A percentile compares a stretch with the other conserved stretches of the same genome.
Evolutionary conservation across 2,329 filamentous ascomycete genomes (phyloP).

Genomic region (Monascus ruber): DNA sequence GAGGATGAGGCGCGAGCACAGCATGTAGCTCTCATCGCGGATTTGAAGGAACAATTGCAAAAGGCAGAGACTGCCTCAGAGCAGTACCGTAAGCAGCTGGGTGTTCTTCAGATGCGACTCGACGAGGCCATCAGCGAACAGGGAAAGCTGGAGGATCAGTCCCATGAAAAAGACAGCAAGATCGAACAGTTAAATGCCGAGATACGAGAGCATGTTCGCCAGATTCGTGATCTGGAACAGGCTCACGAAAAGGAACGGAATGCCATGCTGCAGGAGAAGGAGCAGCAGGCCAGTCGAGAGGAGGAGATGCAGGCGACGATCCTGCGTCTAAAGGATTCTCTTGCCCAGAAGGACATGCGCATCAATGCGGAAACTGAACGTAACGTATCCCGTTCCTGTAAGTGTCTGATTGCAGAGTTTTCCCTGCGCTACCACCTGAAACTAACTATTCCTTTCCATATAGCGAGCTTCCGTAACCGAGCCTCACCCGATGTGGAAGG

Average conservation of each 20-base stretch:
- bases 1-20: constrained; percentile 70
- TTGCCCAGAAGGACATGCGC: constrained; percentile 60
- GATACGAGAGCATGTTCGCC: constrained; percentile 69
- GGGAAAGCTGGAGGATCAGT: constrained; percentile 71
- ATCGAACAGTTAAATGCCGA: constrained; percentile 72
- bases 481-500: constrained; percentile 56
- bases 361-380: constrained; percentile 40
- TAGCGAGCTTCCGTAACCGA: constrained; percentile 40
- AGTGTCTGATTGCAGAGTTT: constrained; percentile 12
- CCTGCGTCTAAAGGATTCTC: constrained; percentile 78
- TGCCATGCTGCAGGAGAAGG: constrained; percentile 81
- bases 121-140: constrained; percentile 80
- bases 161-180: constrained; percentile 76
- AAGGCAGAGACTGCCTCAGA: constrained; percentile 69
- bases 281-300: constrained; percentile 70
- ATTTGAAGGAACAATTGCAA: constrained; percentile 70
- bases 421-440: neutral
- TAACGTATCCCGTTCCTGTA: constrained; percentile 42
- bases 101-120: constrained; percentile 72
- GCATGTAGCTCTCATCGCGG: constrained; percentile 65
- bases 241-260: constrained; percentile 87
- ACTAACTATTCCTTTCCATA: constrained; percentile 9
- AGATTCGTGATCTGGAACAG: constrained; percentile 81
- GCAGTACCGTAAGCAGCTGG: constrained; percentile 70
- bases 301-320: constrained; percentile 87